These are phyloP conservation scores for Pinus tabuliformis DNA, from an alignment of 75 land plant genomes.

Conservation along the genomic window DNA sequence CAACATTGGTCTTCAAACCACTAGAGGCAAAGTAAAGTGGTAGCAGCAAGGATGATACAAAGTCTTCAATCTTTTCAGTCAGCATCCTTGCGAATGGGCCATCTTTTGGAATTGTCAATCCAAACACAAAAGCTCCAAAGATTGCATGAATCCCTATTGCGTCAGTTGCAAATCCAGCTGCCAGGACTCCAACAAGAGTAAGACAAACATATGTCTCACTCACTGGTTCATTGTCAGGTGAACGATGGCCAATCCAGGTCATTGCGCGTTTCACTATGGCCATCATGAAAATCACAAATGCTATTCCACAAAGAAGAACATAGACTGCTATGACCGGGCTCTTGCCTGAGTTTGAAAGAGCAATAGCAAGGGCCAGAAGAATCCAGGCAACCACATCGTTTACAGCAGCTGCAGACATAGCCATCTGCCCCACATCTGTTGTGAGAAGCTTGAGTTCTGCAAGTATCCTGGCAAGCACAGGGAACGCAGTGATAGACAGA, in stretches of 20 bases:
- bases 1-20: constrained; percentile 59
- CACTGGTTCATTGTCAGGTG: constrained; percentile 33
- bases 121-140: constrained; percentile 50
- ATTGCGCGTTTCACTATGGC: constrained; percentile 37
- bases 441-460: constrained; percentile 66
- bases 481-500: constrained; percentile 67
- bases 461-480: constrained; percentile 62
- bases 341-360: constrained; percentile 40
- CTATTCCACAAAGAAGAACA: constrained; percentile 52
- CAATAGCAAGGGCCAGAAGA: constrained; percentile 62
- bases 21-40: constrained; percentile 68
- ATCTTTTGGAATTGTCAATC: constrained; percentile 51
- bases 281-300: constrained; percentile 39
- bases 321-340: constrained; percentile 33
- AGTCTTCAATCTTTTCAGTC: constrained; percentile 61
- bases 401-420: constrained; percentile 74
- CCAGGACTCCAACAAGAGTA: constrained; percentile 43
- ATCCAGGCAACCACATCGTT: constrained; percentile 73
- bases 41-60: constrained; percentile 45
- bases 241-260: constrained; percentile 27
- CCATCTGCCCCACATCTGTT: constrained; percentile 51
- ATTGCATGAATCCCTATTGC: constrained; percentile 38
- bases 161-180: constrained; percentile 53
- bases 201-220: constrained; percentile 38
- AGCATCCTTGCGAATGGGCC: constrained; percentile 41